These are phyloP conservation scores for Funneliformis caledonium DNA, from an alignment of 371 early-diverging fungal species.

Conservation along the genomic window DNA sequence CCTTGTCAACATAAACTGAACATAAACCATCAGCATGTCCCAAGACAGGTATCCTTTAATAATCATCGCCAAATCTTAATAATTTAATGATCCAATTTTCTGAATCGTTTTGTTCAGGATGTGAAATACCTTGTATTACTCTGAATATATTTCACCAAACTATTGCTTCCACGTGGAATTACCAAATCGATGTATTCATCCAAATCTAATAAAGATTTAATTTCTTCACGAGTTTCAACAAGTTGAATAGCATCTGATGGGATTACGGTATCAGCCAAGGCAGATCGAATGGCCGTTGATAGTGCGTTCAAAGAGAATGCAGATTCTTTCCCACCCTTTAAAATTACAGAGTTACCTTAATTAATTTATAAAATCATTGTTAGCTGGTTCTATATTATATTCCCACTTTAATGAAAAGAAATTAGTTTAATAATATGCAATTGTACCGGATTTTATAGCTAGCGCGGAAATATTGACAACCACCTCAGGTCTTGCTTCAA, in stretches of 20 bases:
- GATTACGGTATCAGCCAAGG: constrained; percentile 64
- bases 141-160: constrained; percentile 88
- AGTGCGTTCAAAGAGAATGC: constrained; percentile 78
- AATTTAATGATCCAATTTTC: too few species aligned
- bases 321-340: constrained; percentile 94
- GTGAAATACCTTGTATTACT: constrained; percentile 76
- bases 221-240: constrained; percentile 88
- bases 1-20: constrained; percentile 85
- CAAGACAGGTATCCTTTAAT: constrained; percentile 89
- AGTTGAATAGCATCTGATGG: constrained; percentile 84
- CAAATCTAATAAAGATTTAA: constrained; percentile 79
- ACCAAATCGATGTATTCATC: constrained; percentile 95
- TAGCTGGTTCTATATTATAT: background rate
- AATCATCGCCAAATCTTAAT: background rate
- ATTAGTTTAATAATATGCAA: too few species aligned
- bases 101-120: background rate
- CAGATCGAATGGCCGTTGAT: constrained; percentile 76
- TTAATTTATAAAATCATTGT: constrained; percentile 14
- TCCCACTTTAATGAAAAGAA: too few species aligned
- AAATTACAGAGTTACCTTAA: constrained; percentile 88
- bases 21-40: constrained; percentile 98
- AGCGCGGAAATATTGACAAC: constrained; percentile 95
- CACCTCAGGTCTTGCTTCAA: constrained; percentile 98
- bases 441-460: constrained; percentile 90
- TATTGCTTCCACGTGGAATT: constrained; percentile 92